phyloP scores from a whole-genome alignment of 208 protist genomes.

The Strigomonas culicis region DNA sequence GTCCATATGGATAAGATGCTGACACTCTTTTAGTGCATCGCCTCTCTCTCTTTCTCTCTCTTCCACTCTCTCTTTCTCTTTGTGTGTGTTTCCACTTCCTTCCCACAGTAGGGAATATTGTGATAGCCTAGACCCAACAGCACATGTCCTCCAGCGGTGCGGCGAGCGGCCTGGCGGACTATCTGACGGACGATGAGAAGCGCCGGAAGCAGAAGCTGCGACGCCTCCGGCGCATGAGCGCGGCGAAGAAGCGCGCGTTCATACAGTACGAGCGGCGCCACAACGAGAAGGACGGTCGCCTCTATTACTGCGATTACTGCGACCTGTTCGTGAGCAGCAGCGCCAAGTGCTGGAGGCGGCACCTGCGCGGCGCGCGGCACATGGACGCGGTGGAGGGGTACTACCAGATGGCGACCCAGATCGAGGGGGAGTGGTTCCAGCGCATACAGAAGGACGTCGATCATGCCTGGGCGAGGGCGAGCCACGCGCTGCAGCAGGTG shows the following conservation, averaged over 20 bases:
- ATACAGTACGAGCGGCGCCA: conserved; percentile 71
- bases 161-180: neutral
- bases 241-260: conserved; percentile 49
- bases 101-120: no score
- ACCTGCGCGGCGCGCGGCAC: conserved; percentile 55
- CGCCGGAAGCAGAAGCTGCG: conserved; percentile 30
- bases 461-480: conserved; percentile 21
- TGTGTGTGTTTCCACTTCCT: no score
- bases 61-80: no score
- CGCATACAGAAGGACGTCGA: conserved; percentile 39
- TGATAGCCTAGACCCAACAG: no score
- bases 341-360: conserved; percentile 34
- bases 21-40: no score
- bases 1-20: no score
- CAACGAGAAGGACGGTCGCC: conserved; percentile 72
- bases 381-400: conserved; percentile 66
- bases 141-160: no score
- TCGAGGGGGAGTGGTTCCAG: conserved; percentile 50
- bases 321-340: conserved; percentile 74
- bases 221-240: conserved; percentile 39
- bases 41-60: no score
- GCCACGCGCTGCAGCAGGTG: conserved; percentile 27
- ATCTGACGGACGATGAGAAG: conserved; percentile 25
- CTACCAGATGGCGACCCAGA: conserved; percentile 45
- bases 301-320: conserved; percentile 88